Base-by-base conservation (phyloP, 2,329 filamentous ascomycete species). In the Elsinoe ampelina region DNA sequence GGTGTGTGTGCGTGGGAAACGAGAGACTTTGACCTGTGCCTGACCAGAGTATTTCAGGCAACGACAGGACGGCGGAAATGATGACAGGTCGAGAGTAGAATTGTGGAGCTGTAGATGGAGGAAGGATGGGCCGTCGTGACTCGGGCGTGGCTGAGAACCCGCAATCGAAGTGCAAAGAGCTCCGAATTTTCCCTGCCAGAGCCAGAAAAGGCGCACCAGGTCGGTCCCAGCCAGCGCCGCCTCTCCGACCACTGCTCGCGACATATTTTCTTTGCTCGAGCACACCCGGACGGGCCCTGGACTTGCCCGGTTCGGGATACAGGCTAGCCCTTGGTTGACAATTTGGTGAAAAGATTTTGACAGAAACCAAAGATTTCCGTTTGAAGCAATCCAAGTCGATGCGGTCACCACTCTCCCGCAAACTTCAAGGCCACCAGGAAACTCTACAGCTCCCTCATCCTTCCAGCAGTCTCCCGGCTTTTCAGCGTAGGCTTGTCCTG, bases 1-100 rank as follows among this genome's bases (percentile, higher is more conserved):
- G 26, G 26, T 30, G 26, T 13, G 19, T 17, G 41, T 50, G 48
- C 20, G 48, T 38, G 8, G 34, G 34, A 39, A 52, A 38, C 12
- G 48, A 52, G 20, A 26, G 48, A 39, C 10, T 38, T 13, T 19
- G 19, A 20, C n/a, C 32, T 35, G 48, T 52, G 48, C 48, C 48
- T 52, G 48, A 52, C 17, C 8, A 35, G 15, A 52, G 48, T 52
- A 52, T 52, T 38, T 52, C 48, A 52, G 48, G 48, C 48, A 52
- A 35, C 48, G 48, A 52, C 32, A 38, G 35, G 34, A 26, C 15
- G 34, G 38, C 32, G 48, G 35, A 17, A 39, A 52, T 52, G 48
- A 52, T 52, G 48, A 52, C 48, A 52, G 48, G 15, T 52, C 41
- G 48, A 32, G 32, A 39, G 12, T 38, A 19, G 20, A 35, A 32